A percentile compares a stretch with the other conserved stretches of the same genome.
Conservation (phyloP, 1,284 basidiomycete genomes). For the Tylopilus sp. region DNA sequence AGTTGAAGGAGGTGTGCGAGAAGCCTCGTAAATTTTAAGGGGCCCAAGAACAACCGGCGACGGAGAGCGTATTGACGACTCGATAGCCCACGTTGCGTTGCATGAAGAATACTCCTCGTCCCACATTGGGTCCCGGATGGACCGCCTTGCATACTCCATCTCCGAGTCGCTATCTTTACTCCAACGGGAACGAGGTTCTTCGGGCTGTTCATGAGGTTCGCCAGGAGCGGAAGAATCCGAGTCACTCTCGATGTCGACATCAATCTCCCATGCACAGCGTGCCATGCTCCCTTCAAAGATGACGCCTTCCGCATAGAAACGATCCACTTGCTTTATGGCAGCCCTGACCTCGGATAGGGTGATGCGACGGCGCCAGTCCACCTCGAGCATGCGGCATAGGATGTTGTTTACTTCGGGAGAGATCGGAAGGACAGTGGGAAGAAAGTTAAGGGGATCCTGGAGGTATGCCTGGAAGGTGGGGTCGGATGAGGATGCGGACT, state of each 20-base stretch:
- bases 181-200: slow-evolving; percentile 48
- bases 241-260: slow-evolving; percentile 59
- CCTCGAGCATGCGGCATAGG: slow-evolving; percentile 64
- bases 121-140: slow-evolving; percentile 37
- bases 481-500: slow-evolving; percentile 80
- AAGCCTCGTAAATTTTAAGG: slow-evolving; percentile 33
- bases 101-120: slow-evolving; percentile 39
- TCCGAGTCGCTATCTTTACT: slow-evolving; percentile 62
- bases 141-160: slow-evolving; percentile 52
- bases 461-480: slow-evolving; percentile 75
- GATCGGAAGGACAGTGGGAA: slow-evolving; percentile 71
- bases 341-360: slow-evolving; percentile 66
- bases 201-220: slow-evolving; percentile 31
- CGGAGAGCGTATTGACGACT: slow-evolving; percentile 38
- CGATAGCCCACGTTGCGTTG: slow-evolving; percentile 41
- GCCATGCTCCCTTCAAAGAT: slow-evolving; percentile 80
- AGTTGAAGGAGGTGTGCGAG: slow-evolving; percentile 35
- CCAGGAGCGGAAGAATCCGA: slow-evolving; percentile 43
- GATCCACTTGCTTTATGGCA: slow-evolving; percentile 61
- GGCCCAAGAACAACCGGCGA: slow-evolving; percentile 29
- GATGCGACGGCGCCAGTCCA: slow-evolving; percentile 67
- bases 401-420: slow-evolving; percentile 65
- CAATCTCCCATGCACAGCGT: slow-evolving; percentile 73
- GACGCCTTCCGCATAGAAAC: slow-evolving; percentile 68
- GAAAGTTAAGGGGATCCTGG: slow-evolving; percentile 57